Percentiles rank a stretch among this genome's conserved stretches.
Evolutionary conservation across 305 asterid species (phyloP).

Genomic region (Fraxinus sp.): DNA sequence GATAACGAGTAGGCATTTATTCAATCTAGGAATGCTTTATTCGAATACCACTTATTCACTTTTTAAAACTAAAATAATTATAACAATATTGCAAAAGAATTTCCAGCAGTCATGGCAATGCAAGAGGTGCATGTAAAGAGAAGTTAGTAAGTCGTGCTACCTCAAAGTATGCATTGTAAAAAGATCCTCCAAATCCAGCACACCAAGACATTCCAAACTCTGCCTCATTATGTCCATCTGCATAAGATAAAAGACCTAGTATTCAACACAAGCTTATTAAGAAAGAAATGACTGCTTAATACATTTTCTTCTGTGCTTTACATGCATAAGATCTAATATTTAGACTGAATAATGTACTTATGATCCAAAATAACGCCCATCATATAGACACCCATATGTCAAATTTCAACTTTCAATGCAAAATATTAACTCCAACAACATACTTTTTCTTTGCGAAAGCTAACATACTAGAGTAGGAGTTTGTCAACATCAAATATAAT

Average conservation of each 20-base stretch:
- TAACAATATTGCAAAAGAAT: neutral
- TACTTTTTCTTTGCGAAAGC: neutral
- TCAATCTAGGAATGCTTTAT: neutral
- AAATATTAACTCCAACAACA: neutral
- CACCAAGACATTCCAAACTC: conserved; percentile 99
- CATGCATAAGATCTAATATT: neutral
- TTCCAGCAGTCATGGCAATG: neutral
- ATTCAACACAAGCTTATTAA: neutral
- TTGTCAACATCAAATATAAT: neutral
- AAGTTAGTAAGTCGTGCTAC: conserved; percentile 30
- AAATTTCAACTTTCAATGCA: neutral
- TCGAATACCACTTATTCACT: neutral
- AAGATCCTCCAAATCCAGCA: conserved; percentile 93
- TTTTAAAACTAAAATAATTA: neutral
- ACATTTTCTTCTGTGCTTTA: neutral
- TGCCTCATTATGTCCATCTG: conserved; percentile 95
- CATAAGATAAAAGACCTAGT: neutral
- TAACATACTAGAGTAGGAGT: neutral
- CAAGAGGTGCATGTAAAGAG: neutral
- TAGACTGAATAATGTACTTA: neutral
- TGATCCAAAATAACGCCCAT: neutral
- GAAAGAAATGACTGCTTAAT: neutral
- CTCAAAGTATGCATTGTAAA: conserved; percentile 85
- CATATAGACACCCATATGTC: neutral
- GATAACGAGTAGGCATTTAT: neutral